Evolutionary conservation across 495 filamentous ascomycete species (phyloP), one percentile per base, ranked within the genome.

Genomic region (Penicillium pancosmium): DNA sequence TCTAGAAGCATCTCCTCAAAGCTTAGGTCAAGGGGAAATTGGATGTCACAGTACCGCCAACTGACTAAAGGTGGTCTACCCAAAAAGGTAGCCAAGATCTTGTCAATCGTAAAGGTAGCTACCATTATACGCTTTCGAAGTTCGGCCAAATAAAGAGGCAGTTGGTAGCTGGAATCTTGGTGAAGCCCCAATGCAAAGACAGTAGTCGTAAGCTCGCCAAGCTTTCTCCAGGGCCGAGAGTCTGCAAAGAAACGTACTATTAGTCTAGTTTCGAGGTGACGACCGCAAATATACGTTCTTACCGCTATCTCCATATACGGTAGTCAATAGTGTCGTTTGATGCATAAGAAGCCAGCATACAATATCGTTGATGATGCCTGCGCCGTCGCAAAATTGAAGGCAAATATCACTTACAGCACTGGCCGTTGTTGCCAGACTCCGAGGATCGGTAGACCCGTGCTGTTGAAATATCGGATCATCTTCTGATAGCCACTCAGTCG

Each of bases 101-200:
- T 84, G 60, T 82, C 80, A 3, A 72, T 57, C 0, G 64, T 62
- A 50, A 80, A 86, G 8, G 75, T 72, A 34, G 68, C 66, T 13
- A 77, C 70, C 66, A 85, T 82, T 5, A 79, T 59, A 19, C 75
- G 73, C 59, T 79, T 77, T 4, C 78, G 75, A 13, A 80, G 58
- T 54, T 82, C 77, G 16, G 56, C 55, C 13, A 82, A 67, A 57
- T 81, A 80, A 52, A 82, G 79, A 1, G 80, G 78, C 4, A 68
- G 67, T 5, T 43, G 19, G 11, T 56, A 13, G 16, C 62, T 63
- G 15, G 68, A 71, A 40, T 77, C 71, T 61, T 80, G 78, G 59
- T 86, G 84, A 10, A 85, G 74, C 21, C 83, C 82, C 3, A 84
- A 66, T 13, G 82, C 79, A 16, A 80, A 78, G n/a, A 80, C 52